Conservation (phyloP, 495 filamentous ascomycete genomes). For the Talaromyces proteolyticus region DNA sequence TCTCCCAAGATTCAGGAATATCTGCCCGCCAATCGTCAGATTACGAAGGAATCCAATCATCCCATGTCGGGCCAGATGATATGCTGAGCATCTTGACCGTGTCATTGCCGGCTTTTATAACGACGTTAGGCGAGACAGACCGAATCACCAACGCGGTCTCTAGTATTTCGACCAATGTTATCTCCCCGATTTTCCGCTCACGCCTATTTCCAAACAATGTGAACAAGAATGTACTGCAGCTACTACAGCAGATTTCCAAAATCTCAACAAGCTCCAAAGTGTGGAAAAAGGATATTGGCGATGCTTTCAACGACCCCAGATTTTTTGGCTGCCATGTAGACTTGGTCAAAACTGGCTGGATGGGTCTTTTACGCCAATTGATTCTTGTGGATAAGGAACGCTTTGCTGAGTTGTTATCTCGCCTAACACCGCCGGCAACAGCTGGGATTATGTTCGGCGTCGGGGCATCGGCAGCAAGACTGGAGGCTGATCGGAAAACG, state of each 20-base stretch:
- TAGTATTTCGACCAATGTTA: slow-evolving; percentile 75
- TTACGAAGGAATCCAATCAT: slow-evolving; percentile 32
- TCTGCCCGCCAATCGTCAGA: slow-evolving; percentile 37
- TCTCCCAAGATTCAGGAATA: slow-evolving; percentile 38
- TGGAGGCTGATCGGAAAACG: slow-evolving; percentile 89
- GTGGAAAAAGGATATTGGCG: slow-evolving; percentile 89
- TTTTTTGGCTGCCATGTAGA: slow-evolving; percentile 68
- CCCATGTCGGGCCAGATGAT: slow-evolving; percentile 56
- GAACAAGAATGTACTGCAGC: slow-evolving; percentile 57
- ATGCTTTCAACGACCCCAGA: slow-evolving; percentile 84
- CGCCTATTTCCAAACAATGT: slow-evolving; percentile 87
- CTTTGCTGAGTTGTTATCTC: slow-evolving; percentile 70
- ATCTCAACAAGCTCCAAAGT: slow-evolving; percentile 75
- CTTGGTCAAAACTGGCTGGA: slow-evolving; percentile 69
- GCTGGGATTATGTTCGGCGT: slow-evolving; percentile 98
- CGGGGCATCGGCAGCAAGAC: slow-evolving; percentile 85
- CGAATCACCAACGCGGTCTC: slow-evolving; percentile 70
- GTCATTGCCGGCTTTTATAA: slow-evolving; percentile 78
- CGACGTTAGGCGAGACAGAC: slow-evolving; percentile 80
- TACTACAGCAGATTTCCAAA: slow-evolving; percentile 72
- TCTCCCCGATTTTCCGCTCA: slow-evolving; percentile 76
- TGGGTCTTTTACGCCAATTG: slow-evolving; percentile 79
- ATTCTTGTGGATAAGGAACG: slow-evolving; percentile 80
- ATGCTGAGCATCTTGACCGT: slow-evolving; percentile 72
- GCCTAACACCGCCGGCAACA: slow-evolving; percentile 80